Evolutionary conservation across 2,329 filamentous ascomycete genomes (phyloP), one percentile per base, ranked within the genome.

Genomic region (Capronia americana): DNA sequence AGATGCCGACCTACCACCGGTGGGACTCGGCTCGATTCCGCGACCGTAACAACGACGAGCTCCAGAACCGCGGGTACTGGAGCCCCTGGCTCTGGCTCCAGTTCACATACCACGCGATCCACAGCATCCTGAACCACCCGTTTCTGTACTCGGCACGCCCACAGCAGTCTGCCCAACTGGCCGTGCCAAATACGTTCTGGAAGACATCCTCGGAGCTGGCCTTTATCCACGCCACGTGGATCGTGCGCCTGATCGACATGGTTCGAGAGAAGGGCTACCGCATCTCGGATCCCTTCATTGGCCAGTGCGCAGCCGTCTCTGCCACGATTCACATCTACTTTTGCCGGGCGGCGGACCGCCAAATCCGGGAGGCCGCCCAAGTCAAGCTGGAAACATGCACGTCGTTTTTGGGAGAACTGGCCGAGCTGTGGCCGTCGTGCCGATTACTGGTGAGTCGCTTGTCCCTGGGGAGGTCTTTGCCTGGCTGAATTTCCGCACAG

Each of bases 131-230:
- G 5, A 76, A 76, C 28, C 75, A 76, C 53, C 75, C 75, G 7
- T 76, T 76, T 24, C 46, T 70, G n/a, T 60, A 65, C 23, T 62
- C 66, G 14, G 63, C 57, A 28, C 54, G 68, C 10, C 57, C 59
- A 26, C 67, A 55, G 57, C 62, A 62, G 23, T 64, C 64, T 4
- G 32, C 57, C 1, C 61, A 73, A 55, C 72, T 85, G 30, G 81
- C 81, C 0, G 84, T 85, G 5, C 83, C 83, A 0, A 85, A 85
- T 63, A 83, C 82, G 0, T 86, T 86, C 63, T 86, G 84, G 84
- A 77, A 82, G 48, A 74, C 82, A 2, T 85, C 83, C 0, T 84
- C 82, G 0, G 84, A 86, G 69, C 73, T 84, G 12, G 84, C 83
- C 0, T 73, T 86, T 1, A 73, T 85, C 2, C 84, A 86, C 56